Evolutionary conservation across 768 basidiomycete species (phyloP).

Genomic region (Lentinula lateritia): DNA sequence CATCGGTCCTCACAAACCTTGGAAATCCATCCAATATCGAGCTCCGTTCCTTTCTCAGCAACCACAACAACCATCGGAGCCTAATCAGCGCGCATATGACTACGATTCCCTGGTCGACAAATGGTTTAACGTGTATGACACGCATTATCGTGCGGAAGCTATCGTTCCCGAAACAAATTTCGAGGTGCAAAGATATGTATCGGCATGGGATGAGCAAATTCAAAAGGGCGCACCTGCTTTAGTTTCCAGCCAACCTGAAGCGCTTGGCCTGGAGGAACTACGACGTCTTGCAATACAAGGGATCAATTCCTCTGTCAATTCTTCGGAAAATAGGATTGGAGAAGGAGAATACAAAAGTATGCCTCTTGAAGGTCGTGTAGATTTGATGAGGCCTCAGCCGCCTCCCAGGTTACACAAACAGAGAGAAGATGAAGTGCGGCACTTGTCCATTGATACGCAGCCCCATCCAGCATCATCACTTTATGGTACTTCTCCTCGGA

Average conservation of each 20-base stretch:
- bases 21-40: constrained; percentile 71
- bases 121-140: constrained; percentile 91
- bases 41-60: constrained; percentile 43
- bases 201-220: constrained; percentile 64
- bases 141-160: constrained; percentile 65
- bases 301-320: constrained; percentile 26
- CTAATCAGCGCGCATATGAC: constrained; percentile 53
- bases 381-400: constrained; percentile 66
- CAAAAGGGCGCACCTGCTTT: constrained; percentile 13
- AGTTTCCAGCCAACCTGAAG: constrained; percentile 19
- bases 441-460: neutral
- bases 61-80: constrained; percentile 24
- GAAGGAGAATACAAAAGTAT: constrained; percentile 76
- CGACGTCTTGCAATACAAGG: constrained; percentile 59
- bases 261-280: constrained; percentile 60
- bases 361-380: constrained; percentile 85
- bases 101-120: constrained; percentile 80
- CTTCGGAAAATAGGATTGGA: constrained; percentile 20
- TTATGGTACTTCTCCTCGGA: constrained; percentile 33
- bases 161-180: constrained; percentile 42
- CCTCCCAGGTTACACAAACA: constrained; percentile 11
- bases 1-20: constrained; percentile 95
- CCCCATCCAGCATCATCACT: neutral
- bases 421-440: constrained; percentile 5
- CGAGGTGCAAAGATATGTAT: constrained; percentile 59